Base-by-base conservation (phyloP, 2,329 filamentous ascomycete species). In the Paraphoma sp. region DNA sequence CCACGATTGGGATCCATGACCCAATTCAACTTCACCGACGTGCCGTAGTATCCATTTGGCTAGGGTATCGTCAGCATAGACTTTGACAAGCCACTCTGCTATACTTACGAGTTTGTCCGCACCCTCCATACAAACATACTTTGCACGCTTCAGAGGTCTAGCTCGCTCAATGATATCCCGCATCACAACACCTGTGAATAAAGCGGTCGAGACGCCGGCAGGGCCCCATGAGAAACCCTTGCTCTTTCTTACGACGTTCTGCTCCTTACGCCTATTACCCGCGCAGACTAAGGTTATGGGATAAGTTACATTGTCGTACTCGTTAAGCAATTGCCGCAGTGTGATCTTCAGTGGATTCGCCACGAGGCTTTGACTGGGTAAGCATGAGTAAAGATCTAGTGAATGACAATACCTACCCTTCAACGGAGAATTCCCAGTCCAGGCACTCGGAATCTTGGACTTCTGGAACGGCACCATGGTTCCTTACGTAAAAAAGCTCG, bases 141-240 rank as follows among this genome's bases (percentile, higher is more conserved):
- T 87, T 1, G 92, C 93, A 51, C 84, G 86, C 56, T 88, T 84
- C 64, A 83, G 81, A 0, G 92, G 92, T 56, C 80, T 86, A 2
- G 92, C 92, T 59, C 81, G 83, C 55, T 81, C 82, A 14, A 97
- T 81, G 4, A 97, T 77, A 58, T 94, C 89, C 1, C 82, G 82
- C 75, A 97, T 86, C 41, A 89, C 80, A 0, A 93, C 89, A 18
- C 93, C 93, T 0, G 93, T 97, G 83, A 91, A 97, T 0, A 97
- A 79, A 0, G 92, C 92, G 0, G 92, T 97, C 0, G 92, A 96
- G 6, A 97, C 75, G 23, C 93, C 93, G 4, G 91, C 93, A 1
- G 93, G 83, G 36, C 93, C 93, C 93, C 93, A 97, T 2, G 92
- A 96, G 78, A 97, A 97, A 0, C 93, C 93, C 68, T 97, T 96